phyloP scores from a whole-genome alignment of 345 rosid species.

The Moringa oleifera region DNA sequence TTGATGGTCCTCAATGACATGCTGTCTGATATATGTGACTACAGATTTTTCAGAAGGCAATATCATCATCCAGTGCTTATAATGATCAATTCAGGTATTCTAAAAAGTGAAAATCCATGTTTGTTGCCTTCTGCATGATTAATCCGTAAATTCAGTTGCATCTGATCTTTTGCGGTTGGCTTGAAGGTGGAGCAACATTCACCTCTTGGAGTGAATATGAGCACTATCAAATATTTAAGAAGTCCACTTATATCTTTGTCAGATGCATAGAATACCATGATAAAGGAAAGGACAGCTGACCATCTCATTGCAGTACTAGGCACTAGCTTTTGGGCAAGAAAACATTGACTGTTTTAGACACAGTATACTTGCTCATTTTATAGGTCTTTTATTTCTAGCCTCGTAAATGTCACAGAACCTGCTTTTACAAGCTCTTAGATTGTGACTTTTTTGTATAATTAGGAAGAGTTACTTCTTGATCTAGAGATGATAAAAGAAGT shows the following conservation, averaged over 20 bases:
- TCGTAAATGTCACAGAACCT: no score
- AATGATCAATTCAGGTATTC: constrained; percentile 90
- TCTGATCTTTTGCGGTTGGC: background rate
- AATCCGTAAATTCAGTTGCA: background rate
- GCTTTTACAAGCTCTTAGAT: background rate
- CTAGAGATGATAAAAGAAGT: background rate
- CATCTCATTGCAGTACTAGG: background rate
- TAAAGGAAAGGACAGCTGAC: background rate
- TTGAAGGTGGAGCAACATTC: background rate
- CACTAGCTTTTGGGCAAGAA: background rate
- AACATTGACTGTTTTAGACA: background rate
- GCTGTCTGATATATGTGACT: constrained; percentile 16
- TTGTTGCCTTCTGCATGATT: background rate
- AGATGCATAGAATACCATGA: background rate
- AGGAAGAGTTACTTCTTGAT: background rate
- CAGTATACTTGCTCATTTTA: background rate
- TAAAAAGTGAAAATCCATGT: background rate
- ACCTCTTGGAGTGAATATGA: background rate
- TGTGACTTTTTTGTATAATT: no score
- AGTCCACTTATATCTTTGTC: background rate
- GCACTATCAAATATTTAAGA: background rate
- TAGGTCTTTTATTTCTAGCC: no score
- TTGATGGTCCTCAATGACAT: constrained; percentile 2
- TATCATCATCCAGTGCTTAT: constrained; percentile 91
- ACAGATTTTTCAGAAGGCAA: constrained; percentile 99